Percentiles rank a stretch among this genome's conserved stretches.
Evolutionary conservation across 176 grass and related monocot species (phyloP).

Genomic region (Cenchrus americanus): DNA sequence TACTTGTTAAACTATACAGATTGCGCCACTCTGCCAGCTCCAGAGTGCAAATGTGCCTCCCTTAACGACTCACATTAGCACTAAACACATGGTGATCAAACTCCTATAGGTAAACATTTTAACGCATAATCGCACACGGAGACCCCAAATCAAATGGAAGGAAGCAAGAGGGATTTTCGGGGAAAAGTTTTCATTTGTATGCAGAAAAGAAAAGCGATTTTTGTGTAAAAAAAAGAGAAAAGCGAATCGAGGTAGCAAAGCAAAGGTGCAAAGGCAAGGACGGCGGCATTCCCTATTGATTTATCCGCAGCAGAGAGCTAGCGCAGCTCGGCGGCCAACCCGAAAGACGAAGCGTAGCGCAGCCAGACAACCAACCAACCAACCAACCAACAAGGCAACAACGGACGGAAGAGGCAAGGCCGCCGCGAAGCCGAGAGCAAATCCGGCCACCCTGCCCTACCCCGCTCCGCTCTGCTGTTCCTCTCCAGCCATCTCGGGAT

Average conservation of each 20-base stretch:
- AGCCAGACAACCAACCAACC: conserved; percentile 22
- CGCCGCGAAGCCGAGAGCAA: conserved; percentile 34
- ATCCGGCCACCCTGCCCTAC: conserved; percentile 6
- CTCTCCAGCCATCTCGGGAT: conserved; percentile 37
- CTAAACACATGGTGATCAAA: not conserved
- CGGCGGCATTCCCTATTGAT: conserved; percentile 22
- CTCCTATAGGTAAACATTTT: not conserved
- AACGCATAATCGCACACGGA: not conserved
- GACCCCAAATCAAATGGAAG: not conserved
- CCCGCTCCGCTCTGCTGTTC: not conserved
- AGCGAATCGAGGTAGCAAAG: conserved; percentile 16
- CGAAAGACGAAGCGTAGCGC: conserved; percentile 34
- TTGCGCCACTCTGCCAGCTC: not conserved
- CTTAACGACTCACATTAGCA: not conserved
- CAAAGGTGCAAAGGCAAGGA: not conserved
- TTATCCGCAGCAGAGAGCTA: conserved; percentile 22
- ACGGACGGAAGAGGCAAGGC: conserved; percentile 32
- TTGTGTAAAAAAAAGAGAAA: not conserved
- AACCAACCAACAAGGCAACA: conserved; percentile 44
- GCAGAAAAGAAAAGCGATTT: not conserved
- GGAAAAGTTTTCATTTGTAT: too few species aligned
- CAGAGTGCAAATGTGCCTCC: not conserved
- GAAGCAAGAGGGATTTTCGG: not conserved
- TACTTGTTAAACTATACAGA: not conserved
- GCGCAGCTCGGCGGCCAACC: conserved; percentile 37